Evolutionary conservation across 768 basidiomycete genomes (phyloP).

Genomic region (Gloeopeniophorella convolvens): DNA sequence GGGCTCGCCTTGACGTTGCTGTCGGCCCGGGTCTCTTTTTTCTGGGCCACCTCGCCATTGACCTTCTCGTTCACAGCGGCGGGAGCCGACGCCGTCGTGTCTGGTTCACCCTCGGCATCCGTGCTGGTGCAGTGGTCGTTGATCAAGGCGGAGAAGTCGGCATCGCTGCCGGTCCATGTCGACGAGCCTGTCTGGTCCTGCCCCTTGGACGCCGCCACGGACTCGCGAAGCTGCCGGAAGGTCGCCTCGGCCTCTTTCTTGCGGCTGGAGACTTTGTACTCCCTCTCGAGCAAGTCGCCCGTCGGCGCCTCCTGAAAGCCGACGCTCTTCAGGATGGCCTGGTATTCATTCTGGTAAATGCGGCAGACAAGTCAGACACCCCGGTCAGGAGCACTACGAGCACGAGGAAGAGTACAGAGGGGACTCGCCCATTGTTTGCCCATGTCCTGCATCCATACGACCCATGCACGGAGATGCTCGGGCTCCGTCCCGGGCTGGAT

Average conservation of each 20-base stretch:
- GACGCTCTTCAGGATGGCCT: constrained; percentile 12
- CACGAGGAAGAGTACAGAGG: neutral
- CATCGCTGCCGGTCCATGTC: constrained; percentile 5
- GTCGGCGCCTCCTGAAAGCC: constrained; percentile 14
- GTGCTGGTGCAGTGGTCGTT: constrained; percentile 14
- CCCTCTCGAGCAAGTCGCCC: constrained; percentile 10
- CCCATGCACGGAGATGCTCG: constrained; percentile 13
- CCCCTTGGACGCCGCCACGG: neutral
- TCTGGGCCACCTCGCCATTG: constrained; percentile 6
- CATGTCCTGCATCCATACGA: constrained; percentile 12
- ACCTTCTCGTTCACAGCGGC: neutral
- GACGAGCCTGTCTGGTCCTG: neutral
- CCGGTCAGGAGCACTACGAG: neutral
- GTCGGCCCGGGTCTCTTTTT: neutral
- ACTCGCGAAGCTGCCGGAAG: constrained; percentile 8
- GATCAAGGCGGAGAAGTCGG: constrained; percentile 4
- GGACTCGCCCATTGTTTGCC: constrained; percentile 17
- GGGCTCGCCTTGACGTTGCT: constrained; percentile 6
- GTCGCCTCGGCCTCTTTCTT: constrained; percentile 15
- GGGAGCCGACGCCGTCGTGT: constrained; percentile 10
- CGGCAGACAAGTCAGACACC: neutral
- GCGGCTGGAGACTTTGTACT: constrained; percentile 3
- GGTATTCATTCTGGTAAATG: constrained; percentile 9
- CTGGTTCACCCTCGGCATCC: constrained; percentile 16
- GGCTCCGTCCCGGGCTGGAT: constrained; percentile 12